A percentile compares a stretch with the other conserved stretches of the same genome.
Conservation (phyloP, 495 filamentous ascomycete genomes). For the Beverwykella pulmonaria region DNA sequence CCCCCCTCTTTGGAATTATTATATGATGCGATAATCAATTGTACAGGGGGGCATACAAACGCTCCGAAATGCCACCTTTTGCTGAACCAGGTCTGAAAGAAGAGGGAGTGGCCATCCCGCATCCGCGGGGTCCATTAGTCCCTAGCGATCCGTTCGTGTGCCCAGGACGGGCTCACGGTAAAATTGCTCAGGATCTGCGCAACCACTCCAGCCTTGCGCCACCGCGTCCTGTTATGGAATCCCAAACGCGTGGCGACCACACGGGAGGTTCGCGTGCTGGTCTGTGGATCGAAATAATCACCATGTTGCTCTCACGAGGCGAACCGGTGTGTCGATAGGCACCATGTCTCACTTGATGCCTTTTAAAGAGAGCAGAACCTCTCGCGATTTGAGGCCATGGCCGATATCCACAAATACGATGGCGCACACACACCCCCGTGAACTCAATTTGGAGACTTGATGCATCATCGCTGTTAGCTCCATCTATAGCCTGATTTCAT, state of each 20-base stretch:
- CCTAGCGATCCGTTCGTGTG: neutral
- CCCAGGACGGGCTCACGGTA: neutral
- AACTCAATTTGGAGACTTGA: neutral
- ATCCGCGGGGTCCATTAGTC: neutral
- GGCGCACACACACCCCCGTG: neutral
- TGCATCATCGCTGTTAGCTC: slow-evolving; percentile 8
- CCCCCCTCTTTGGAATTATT: neutral
- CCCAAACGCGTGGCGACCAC: slow-evolving; percentile 20
- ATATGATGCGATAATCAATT: neutral
- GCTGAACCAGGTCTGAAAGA: neutral
- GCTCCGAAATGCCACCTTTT: neutral
- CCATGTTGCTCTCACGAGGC: neutral
- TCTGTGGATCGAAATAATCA: slow-evolving; percentile 23
- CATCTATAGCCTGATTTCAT: neutral
- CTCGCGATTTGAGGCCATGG: neutral
- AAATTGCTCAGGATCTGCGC: slow-evolving; percentile 29
- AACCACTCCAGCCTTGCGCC: slow-evolving; percentile 28
- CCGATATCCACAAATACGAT: neutral
- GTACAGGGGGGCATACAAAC: neutral
- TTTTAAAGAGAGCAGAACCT: neutral
- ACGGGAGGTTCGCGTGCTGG: slow-evolving; percentile 25
- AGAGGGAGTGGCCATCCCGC: neutral
- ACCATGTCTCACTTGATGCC: neutral
- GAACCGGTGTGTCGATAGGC: neutral
- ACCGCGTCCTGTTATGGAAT: neutral